phyloP scores from a whole-genome alignment of 164 flowering plant species.

The Magnolia kwangsiensis region DNA sequence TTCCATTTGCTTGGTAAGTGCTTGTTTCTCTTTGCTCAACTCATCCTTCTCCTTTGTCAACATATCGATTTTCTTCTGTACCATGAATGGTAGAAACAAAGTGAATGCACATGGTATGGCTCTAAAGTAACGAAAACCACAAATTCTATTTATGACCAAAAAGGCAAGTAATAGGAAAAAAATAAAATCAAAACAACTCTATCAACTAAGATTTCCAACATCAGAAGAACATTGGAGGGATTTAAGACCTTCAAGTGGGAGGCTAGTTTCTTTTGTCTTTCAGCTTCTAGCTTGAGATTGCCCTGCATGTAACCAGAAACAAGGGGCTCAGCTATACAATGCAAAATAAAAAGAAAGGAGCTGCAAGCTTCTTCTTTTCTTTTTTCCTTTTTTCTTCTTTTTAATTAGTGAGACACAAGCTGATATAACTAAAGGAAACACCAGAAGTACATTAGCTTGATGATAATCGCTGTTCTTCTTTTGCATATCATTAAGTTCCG shows the following conservation, averaged over 20 bases:
- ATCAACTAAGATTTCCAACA: too few species aligned
- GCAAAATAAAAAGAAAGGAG: neutral
- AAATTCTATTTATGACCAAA: too few species aligned
- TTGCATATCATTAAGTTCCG: constrained; percentile 53
- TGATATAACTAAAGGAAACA: neutral
- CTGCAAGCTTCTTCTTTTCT: neutral
- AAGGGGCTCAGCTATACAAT: neutral
- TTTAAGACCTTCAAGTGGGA: constrained; percentile 42
- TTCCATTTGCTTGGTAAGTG: constrained; percentile 63
- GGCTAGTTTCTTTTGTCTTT: constrained; percentile 44
- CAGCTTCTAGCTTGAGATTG: constrained; percentile 40
- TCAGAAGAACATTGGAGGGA: neutral
- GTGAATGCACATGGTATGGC: neutral
- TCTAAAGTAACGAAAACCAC: too few species aligned
- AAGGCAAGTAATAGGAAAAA: too few species aligned
- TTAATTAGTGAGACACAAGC: neutral
- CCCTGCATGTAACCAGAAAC: constrained; percentile 27
- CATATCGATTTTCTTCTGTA: constrained; percentile 46
- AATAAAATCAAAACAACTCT: too few species aligned
- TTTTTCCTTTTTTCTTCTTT: too few species aligned
- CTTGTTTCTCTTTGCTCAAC: constrained; percentile 52
- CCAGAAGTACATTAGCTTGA: constrained; percentile 48
- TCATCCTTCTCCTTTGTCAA: constrained; percentile 64
- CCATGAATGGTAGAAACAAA: constrained; percentile 6
- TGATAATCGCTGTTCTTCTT: constrained; percentile 35